Percentiles rank a stretch among this genome's conserved stretches.
Evolutionary conservation across 2,329 filamentous ascomycete species (phyloP).

Genomic region (Fusarium circinatum): DNA sequence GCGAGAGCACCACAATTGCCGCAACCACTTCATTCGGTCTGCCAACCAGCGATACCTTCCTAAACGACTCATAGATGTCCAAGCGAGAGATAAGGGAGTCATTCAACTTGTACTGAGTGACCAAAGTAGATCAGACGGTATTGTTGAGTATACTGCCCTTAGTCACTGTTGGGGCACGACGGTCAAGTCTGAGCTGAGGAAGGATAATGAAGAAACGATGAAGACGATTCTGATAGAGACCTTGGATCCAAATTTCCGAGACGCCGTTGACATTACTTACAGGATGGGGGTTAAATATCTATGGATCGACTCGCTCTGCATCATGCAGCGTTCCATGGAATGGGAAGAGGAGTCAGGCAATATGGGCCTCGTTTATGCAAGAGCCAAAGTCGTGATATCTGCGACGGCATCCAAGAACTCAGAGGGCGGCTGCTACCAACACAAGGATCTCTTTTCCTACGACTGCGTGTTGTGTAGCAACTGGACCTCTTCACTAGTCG

Average conservation of each 20-base stretch:
- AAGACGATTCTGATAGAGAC: neutral
- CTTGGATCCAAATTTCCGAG: neutral
- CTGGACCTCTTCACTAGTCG: accelerated
- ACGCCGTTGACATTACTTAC: neutral
- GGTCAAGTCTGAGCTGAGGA: neutral
- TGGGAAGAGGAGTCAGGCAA: neutral
- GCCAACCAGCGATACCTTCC: accelerated
- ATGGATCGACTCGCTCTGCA: neutral
- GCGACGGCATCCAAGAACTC: neutral
- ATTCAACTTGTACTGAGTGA: accelerated
- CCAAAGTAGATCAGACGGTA: too few relatives aligned
- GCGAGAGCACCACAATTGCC: accelerated
- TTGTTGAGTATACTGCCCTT: accelerated
- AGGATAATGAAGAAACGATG: neutral
- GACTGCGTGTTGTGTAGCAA: accelerated
- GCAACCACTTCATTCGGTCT: neutral
- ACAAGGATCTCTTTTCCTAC: neutral
- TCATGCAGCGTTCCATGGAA: neutral
- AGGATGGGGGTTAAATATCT: neutral
- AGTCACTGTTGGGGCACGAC: neutral
- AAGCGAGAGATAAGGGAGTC: neutral
- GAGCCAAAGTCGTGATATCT: neutral
- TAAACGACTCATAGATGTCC: accelerated
- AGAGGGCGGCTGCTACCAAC: neutral
- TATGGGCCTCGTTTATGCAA: neutral